Evolutionary conservation across 2,329 filamentous ascomycete species (phyloP).

Genomic region (Trichoderma atrobrunneum): DNA sequence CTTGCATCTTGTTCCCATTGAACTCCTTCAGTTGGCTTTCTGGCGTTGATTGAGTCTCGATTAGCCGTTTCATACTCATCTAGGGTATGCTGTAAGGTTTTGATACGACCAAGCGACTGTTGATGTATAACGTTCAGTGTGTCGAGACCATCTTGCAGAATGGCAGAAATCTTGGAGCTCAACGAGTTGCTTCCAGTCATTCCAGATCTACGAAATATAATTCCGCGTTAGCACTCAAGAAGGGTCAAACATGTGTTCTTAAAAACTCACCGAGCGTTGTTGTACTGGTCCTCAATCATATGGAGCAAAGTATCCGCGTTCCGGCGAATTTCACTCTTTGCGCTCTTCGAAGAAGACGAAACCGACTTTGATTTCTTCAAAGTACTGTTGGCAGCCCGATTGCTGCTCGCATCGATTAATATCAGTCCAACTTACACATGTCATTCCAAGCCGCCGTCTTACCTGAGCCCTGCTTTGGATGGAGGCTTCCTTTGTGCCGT

Average conservation of each 20-base stretch:
- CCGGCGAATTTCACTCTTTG: slow-evolving; percentile 27
- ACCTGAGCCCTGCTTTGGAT: background rate
- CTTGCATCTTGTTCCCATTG: slow-evolving; percentile 35
- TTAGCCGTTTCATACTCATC: slow-evolving; percentile 26
- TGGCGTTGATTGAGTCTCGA: slow-evolving; percentile 22
- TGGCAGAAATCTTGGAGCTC: background rate
- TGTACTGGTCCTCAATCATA: slow-evolving; percentile 23
- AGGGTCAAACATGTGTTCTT: background rate
- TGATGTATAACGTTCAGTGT: background rate
- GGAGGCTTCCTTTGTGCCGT: background rate
- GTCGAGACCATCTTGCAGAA: background rate
- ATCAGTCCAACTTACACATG: background rate
- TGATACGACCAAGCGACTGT: slow-evolving; percentile 9
- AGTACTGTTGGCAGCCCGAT: background rate
- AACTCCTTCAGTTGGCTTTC: slow-evolving; percentile 27
- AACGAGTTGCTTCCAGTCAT: background rate
- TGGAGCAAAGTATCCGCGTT: slow-evolving; percentile 24
- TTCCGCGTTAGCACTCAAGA: background rate
- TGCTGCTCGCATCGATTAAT: background rate
- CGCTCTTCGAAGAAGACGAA: slow-evolving; percentile 11
- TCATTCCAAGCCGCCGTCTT: background rate
- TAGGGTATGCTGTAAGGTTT: slow-evolving; percentile 21
- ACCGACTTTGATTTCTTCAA: slow-evolving; percentile 11
- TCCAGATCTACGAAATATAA: background rate
- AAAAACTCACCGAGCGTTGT: background rate